Evolutionary conservation across 225 moss, liverwort and hornwort species (phyloP).

Genomic region (Lunularia cruciata): DNA sequence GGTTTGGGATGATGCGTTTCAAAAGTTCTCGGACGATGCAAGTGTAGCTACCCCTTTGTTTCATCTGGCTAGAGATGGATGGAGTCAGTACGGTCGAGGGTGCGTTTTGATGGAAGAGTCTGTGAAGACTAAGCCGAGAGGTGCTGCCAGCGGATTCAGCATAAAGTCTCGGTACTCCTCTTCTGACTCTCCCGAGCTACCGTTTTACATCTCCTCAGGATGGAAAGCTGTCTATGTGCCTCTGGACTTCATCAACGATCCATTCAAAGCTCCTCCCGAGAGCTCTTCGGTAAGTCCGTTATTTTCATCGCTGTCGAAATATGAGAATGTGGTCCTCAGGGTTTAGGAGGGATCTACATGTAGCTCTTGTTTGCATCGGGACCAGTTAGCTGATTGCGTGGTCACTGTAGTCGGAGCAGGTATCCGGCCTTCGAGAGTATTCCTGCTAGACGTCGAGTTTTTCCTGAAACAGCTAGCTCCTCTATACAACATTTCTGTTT

Average conservation of each 20-base stretch:
- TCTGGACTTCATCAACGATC: conserved; percentile 67
- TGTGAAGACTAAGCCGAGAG: conserved; percentile 62
- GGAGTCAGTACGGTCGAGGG: conserved; percentile 57
- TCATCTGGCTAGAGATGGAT: conserved; percentile 45
- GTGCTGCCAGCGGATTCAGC: conserved; percentile 91
- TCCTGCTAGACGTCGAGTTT: too few species aligned
- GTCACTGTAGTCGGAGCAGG: too few species aligned
- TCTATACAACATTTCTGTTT: too few species aligned
- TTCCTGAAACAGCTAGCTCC: too few species aligned
- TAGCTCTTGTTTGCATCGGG: too few species aligned
- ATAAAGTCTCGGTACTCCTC: conserved; percentile 56
- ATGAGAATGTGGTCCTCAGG: too few species aligned
- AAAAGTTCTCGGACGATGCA: conserved; percentile 53
- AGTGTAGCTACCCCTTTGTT: conserved; percentile 40
- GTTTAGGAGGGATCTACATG: too few species aligned
- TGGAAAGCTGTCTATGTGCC: conserved; percentile 72
- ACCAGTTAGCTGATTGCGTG: too few species aligned
- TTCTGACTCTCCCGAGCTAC: conserved; percentile 59
- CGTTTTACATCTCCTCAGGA: conserved; percentile 51
- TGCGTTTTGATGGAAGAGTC: conserved; percentile 77
- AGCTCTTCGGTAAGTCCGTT: conserved; percentile 27
- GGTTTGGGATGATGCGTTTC: conserved; percentile 87
- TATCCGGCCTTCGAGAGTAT: too few species aligned
- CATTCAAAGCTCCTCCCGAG: conserved; percentile 48
- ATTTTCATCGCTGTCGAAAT: too few species aligned